Conservation (phyloP, 306 rosid species). For the Cercis canadensis region DNA sequence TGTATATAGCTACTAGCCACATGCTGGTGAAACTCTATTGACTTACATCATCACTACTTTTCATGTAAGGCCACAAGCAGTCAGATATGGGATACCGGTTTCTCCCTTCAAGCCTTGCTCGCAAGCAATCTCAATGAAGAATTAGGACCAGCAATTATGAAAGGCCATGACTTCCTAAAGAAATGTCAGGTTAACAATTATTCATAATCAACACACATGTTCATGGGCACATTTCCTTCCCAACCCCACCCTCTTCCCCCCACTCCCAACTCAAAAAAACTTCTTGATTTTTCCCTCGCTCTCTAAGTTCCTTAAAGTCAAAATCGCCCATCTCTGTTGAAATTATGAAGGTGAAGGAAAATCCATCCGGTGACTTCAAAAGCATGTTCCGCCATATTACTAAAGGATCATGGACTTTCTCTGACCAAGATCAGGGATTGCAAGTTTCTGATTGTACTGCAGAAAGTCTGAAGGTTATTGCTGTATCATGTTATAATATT, state of each 20-base stretch:
- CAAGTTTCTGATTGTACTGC: slow-evolving; percentile 65
- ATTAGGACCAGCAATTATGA: slow-evolving; percentile 39
- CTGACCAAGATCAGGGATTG: slow-evolving; percentile 63
- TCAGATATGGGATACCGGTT: slow-evolving; percentile 54
- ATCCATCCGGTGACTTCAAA: slow-evolving; percentile 49
- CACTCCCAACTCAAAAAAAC: too few species aligned
- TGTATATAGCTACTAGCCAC: too few species aligned
- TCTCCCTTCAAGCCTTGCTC: slow-evolving; percentile 51
- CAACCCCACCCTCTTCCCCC: too few species aligned
- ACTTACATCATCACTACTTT: too few species aligned
- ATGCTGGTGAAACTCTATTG: too few species aligned
- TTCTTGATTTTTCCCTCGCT: too few species aligned
- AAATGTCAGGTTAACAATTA: slow-evolving; percentile 56
- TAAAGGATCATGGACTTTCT: slow-evolving; percentile 59
- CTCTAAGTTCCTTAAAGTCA: too few species aligned
- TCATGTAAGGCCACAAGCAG: slow-evolving; percentile 4
- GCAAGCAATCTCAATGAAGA: slow-evolving; percentile 43
- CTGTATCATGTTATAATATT: neutral
- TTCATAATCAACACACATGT: too few species aligned
- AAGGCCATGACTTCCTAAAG: slow-evolving; percentile 54
- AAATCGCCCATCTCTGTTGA: too few species aligned
- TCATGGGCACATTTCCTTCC: too few species aligned
- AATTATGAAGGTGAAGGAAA: slow-evolving; percentile 36
- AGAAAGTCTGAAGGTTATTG: slow-evolving; percentile 49
- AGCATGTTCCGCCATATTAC: slow-evolving; percentile 54